Evolutionary conservation across 257 asterid genomes (phyloP), one percentile per base, ranked within the genome.

Genomic region (Solanum gandarillasii): DNA sequence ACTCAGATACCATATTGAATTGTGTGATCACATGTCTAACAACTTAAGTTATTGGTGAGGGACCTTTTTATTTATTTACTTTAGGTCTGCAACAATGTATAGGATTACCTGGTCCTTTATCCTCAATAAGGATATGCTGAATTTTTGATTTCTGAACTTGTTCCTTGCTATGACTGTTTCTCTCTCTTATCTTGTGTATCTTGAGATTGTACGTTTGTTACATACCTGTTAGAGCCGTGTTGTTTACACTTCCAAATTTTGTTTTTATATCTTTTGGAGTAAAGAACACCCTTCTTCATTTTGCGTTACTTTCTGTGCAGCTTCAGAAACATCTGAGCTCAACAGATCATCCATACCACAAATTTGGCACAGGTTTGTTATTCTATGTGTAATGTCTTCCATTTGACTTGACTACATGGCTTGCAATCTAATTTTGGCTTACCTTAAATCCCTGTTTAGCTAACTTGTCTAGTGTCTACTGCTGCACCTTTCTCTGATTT

Each of bases 351-450:
- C 98, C 98, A n/a, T 97, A 92, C 93, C 98, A 97, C 94, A 97
- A 96, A 93, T 96, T 97, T 90, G 94, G 98, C 94, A 95, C 99
- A 93, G 99, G 99, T 97, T 90, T 86, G 94, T 70, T 31, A 84
- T 85, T 25, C 68, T 29, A 41, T 65, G 43, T 65, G 21, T 55
- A 41, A 71, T 84, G 27, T 72, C 29, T 29, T 39, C 62, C 73
- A 88, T 72, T 60, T 85, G 73, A 65, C 79, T 32, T 13, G 70
- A 81, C 25, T 81, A 29, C 70, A 81, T 79, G 41, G 39, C 85
- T 81, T 46, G 41, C 29, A 81, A 81, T 46, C 85, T 27, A 29
- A 81, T 7, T 81, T 81, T 81, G 39, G 41, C 36, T 46, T 16
- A 48, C 85, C 68, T 81, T 48, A 52, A 81, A 29, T 81, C 85